A percentile compares a stretch with the other conserved stretches of the same genome.
phyloP scores from a whole-genome alignment of 2,329 filamentous ascomycete species.

The Colletotrichum orchidophilum region DNA sequence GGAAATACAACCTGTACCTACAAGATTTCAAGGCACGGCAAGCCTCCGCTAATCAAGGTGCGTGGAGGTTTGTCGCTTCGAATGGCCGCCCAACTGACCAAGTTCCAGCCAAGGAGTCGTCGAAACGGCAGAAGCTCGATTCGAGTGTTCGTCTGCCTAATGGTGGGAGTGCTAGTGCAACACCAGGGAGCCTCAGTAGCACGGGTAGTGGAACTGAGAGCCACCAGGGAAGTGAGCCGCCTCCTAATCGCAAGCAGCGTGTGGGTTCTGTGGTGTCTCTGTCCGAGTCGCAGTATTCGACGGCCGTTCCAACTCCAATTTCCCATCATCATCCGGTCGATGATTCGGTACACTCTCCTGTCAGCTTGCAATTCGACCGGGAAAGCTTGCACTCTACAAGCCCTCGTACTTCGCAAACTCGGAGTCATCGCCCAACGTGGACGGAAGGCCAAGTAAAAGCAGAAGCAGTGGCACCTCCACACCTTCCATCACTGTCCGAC shows the following conservation, averaged over 20 bases:
- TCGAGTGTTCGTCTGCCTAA: conserved; percentile 44
- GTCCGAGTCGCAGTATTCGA: conserved; percentile 55
- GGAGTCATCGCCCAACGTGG: conserved; percentile 31
- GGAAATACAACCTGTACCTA: conserved; percentile 76
- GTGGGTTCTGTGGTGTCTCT: conserved; percentile 58
- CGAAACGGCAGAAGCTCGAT: conserved; percentile 61
- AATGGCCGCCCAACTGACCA: conserved; percentile 7
- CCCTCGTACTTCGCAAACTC: conserved; percentile 15
- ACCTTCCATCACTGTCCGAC: conserved; percentile 58
- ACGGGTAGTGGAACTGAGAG: conserved; percentile 60
- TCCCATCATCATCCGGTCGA: conserved; percentile 51
- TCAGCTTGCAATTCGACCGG: conserved; percentile 46
- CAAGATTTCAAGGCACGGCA: conserved; percentile 83
- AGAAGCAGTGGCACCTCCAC: conserved; percentile 40
- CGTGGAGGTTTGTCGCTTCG: conserved; percentile 32
- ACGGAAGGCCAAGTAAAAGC: conserved; percentile 5
- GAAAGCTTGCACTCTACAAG: conserved; percentile 32
- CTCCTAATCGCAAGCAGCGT: conserved; percentile 56
- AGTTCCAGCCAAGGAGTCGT: conserved; percentile 54
- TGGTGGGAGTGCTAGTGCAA: conserved; percentile 52
- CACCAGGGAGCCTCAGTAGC: conserved; percentile 48
- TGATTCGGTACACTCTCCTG: conserved; percentile 56
- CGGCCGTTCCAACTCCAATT: conserved; percentile 44
- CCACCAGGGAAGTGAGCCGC: conserved; percentile 57
- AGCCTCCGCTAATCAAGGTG: conserved; percentile 64